Evolutionary conservation across 352 stramenopile species (phyloP).

Genomic region (Plasmopara viticola): DNA sequence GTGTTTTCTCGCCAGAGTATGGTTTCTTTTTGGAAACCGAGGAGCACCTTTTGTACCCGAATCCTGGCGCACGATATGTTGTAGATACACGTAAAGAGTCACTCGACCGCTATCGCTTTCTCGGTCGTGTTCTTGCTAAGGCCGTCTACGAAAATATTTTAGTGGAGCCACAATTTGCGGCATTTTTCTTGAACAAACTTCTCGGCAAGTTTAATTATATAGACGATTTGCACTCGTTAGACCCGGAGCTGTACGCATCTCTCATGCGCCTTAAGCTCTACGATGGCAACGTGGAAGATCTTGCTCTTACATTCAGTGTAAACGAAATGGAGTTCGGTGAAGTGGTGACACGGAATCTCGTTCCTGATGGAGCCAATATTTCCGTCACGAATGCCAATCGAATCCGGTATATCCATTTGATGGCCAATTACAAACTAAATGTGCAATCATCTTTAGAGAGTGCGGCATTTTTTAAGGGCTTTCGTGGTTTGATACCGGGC

Average conservation of each 20-base stretch:
- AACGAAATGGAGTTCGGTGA: conserved; percentile 71
- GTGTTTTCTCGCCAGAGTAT: conserved; percentile 84
- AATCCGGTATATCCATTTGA: conserved; percentile 93
- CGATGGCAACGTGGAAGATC: conserved; percentile 81
- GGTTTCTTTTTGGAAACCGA: conserved; percentile 82
- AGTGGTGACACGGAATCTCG: conserved; percentile 57
- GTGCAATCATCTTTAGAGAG: conserved; percentile 56
- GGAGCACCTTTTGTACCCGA: conserved; percentile 91
- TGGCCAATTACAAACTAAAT: conserved; percentile 97
- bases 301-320: conserved; percentile 94
- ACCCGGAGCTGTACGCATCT: conserved; percentile 92
- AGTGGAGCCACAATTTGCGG: conserved; percentile 94
- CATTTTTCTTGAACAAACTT: conserved; percentile 96
- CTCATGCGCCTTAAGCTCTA: conserved; percentile 96
- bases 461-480: conserved; percentile 59
- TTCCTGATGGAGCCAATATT: conserved; percentile 81
- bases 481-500: conserved; percentile 66
- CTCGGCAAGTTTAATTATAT: conserved; percentile 85
- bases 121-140: conserved; percentile 94
- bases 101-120: conserved; percentile 91
- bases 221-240: conserved; percentile 91
- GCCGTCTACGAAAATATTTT: conserved; percentile 95
- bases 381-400: conserved; percentile 92
- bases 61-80: conserved; percentile 76
- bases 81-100: conserved; percentile 72